These are phyloP conservation scores for Macrolepiota dolichaula DNA, from an alignment of 768 basidiomycete species.

Conservation along the genomic window DNA sequence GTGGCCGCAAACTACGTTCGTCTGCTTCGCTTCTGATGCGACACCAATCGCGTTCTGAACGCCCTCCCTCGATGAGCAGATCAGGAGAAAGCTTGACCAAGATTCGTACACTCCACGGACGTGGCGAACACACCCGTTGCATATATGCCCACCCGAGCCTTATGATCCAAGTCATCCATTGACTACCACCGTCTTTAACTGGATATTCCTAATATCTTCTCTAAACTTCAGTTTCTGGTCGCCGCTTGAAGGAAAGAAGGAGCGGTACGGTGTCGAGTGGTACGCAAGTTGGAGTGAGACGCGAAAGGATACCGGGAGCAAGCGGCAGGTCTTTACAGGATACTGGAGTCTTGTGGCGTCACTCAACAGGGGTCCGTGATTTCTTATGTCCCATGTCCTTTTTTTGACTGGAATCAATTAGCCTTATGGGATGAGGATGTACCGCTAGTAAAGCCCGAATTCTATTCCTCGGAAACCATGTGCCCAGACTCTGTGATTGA, in stretches of 20 bases:
- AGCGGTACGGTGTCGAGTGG: conserved; percentile 81
- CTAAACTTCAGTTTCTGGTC: conserved; percentile 94
- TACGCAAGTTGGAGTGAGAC: conserved; percentile 56
- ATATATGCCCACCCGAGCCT: conserved; percentile 68
- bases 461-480: conserved; percentile 66
- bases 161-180: conserved; percentile 49
- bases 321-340: conserved; percentile 60
- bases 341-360: conserved; percentile 89
- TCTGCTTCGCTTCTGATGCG: conserved; percentile 7
- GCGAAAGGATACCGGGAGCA: neutral
- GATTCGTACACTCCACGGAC: conserved; percentile 77
- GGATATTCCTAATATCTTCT: conserved; percentile 86
- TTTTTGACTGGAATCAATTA: conserved; percentile 23
- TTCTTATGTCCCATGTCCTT: neutral
- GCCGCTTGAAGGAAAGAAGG: conserved; percentile 50
- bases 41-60: conserved; percentile 3
- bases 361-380: conserved; percentile 65
- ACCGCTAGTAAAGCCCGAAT: conserved; percentile 74
- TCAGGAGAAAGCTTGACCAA: conserved; percentile 49
- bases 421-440: conserved; percentile 68
- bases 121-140: conserved; percentile 76
- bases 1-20: conserved; percentile 66
- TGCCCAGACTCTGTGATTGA: conserved; percentile 73
- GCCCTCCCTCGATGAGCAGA: conserved; percentile 36
- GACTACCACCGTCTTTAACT: conserved; percentile 63